Percentiles rank a stretch among this genome's conserved stretches.
These are phyloP conservation scores for Thalia dealbata DNA, from an alignment of 176 grass and related monocot genomes.

Conservation along the genomic window DNA sequence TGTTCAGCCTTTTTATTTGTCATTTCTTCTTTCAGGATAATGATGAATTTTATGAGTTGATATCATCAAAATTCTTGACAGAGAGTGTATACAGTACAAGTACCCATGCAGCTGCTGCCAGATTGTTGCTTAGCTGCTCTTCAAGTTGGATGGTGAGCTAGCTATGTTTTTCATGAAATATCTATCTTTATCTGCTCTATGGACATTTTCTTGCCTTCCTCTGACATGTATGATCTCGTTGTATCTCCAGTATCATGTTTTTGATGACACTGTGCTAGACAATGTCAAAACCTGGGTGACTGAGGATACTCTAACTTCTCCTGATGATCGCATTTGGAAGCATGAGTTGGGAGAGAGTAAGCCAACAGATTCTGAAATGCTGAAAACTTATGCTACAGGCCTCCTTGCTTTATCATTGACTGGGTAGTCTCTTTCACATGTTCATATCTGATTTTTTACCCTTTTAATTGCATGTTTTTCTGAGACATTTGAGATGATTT, in stretches of 20 bases:
- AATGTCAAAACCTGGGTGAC: conserved; percentile 79
- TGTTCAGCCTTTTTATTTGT: background rate
- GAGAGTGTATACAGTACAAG: conserved; percentile 44
- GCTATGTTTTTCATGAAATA: background rate
- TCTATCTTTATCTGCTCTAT: background rate
- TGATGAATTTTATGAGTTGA: conserved; percentile 73
- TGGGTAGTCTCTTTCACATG: conserved; percentile 31
- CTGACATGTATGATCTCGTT: conserved; percentile 4
- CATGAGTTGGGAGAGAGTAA: conserved; percentile 46
- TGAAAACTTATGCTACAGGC: conserved; percentile 68
- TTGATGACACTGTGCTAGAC: conserved; percentile 63
- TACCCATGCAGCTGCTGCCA: conserved; percentile 54
- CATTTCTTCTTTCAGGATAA: conserved; percentile 46
- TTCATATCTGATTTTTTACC: background rate
- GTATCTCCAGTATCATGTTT: conserved; percentile 51
- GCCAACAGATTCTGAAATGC: conserved; percentile 59
- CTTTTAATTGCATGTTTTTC: conserved; percentile 20
- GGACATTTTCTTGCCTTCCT: background rate
- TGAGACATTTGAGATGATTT: background rate
- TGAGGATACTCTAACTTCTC: conserved; percentile 33
- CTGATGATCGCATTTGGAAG: conserved; percentile 47
- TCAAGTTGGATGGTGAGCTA: conserved; percentile 59
- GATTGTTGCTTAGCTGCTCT: conserved; percentile 69
- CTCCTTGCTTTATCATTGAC: conserved; percentile 73
- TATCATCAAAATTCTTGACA: conserved; percentile 69